Conservation (phyloP, 2,329 filamentous ascomycete species). For the Pseudogymnoascus sp. region DNA sequence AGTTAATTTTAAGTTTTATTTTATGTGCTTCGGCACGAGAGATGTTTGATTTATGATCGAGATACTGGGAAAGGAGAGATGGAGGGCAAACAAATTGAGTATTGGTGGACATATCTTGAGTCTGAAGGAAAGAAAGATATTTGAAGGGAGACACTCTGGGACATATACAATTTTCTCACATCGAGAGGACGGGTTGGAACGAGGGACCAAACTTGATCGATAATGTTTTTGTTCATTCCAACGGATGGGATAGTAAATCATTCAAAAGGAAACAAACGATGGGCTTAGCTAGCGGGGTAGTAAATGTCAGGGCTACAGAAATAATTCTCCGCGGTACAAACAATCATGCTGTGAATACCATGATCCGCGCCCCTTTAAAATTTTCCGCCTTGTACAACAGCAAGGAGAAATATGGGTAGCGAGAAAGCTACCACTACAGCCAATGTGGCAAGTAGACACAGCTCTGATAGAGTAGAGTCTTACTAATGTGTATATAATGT, state of each 20-base stretch:
- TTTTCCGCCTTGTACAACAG: too few relatives aligned
- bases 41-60: not conserved
- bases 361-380: not conserved
- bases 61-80: not conserved
- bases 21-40: not conserved
- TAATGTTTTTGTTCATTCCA: not conserved
- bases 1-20: not conserved
- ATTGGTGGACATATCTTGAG: not conserved
- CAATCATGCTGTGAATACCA: not conserved
- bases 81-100: not conserved
- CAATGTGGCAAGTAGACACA: too few relatives aligned
- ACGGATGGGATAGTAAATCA: not conserved
- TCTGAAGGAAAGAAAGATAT: not conserved
- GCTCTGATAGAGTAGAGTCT: too few relatives aligned
- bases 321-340: not conserved
- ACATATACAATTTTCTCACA: not conserved
- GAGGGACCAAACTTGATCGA: not conserved
- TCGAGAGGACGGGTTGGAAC: not conserved
- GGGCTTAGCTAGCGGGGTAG: not conserved
- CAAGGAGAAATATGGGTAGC: too few relatives aligned
- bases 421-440: too few relatives aligned
- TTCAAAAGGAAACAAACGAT: not conserved
- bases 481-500: too few relatives aligned
- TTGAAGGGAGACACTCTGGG: not conserved
- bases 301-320: not conserved